phyloP scores from a whole-genome alignment of 441 rosid species.

The Isatis lusitanica region DNA sequence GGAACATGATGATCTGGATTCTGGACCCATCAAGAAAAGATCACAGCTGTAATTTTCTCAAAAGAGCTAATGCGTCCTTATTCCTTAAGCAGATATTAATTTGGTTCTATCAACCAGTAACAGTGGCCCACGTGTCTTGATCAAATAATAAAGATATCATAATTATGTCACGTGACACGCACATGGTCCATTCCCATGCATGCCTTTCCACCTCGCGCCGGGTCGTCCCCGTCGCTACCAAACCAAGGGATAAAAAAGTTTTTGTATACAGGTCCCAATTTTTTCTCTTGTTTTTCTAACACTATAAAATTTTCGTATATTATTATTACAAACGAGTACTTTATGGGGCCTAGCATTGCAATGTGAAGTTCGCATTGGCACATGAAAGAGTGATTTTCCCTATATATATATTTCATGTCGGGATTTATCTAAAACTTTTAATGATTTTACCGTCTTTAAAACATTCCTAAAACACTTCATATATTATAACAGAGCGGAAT shows the following conservation, averaged over 20 bases:
- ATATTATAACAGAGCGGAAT: too few species aligned
- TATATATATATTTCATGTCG: not conserved
- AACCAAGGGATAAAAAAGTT: constrained; percentile 26
- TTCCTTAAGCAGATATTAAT: constrained; percentile 21
- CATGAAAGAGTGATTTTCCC: not conserved
- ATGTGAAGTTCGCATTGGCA: not conserved
- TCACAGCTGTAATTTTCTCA: constrained; percentile 20
- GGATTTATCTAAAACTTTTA: not conserved
- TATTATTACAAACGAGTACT: not conserved
- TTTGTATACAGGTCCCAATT: constrained; percentile 22
- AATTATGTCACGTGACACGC: constrained; percentile 21
- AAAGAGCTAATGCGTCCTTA: constrained; percentile 31
- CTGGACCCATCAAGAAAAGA: constrained; percentile 11
- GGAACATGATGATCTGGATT: constrained; percentile 20
- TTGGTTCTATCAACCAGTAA: not conserved
- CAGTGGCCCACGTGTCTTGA: constrained; percentile 26
- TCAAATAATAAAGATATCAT: constrained; percentile 12
- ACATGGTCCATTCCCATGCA: constrained; percentile 30
- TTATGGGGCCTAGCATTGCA: constrained; percentile 5
- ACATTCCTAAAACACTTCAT: not conserved
- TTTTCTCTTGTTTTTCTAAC: not conserved
- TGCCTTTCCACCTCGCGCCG: constrained; percentile 24
- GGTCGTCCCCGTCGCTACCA: constrained; percentile 34
- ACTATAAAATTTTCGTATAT: not conserved
- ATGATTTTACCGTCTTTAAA: not conserved